Conservation (phyloP, 108 stramenopile species). For the Discostella stelligeroides region DNA sequence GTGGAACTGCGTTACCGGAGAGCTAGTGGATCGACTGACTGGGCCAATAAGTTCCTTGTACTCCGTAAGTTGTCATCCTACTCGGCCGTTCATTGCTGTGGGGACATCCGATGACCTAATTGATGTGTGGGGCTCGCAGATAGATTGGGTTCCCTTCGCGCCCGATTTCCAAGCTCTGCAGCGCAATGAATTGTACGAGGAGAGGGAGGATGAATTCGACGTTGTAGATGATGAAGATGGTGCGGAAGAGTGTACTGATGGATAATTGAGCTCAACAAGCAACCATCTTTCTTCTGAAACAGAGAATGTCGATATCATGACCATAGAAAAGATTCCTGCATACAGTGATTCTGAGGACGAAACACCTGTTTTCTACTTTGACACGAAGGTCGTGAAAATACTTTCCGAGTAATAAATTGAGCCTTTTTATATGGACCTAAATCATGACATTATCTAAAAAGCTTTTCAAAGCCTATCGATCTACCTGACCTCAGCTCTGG, state of each 20-base stretch:
- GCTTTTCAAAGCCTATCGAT: too few relatives aligned
- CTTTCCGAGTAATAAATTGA: constrained; percentile 15
- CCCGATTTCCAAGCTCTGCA: constrained; percentile 85
- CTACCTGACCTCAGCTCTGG: constrained; percentile 2
- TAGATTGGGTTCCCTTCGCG: constrained; percentile 85
- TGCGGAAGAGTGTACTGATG: constrained; percentile 20
- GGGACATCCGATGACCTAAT: constrained; percentile 79
- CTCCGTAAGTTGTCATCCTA: constrained; percentile 81
- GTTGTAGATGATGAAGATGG: constrained; percentile 42
- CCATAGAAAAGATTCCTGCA: constrained; percentile 58
- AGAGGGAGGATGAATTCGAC: constrained; percentile 84
- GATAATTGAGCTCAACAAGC: neutral
- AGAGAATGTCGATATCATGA: constrained; percentile 67
- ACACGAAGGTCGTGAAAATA: constrained; percentile 50
- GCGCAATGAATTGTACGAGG: constrained; percentile 74
- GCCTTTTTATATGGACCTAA: too few relatives aligned
- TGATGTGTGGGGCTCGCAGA: constrained; percentile 77
- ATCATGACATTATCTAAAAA: too few relatives aligned
- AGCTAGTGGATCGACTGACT: constrained; percentile 73
- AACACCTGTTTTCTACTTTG: constrained; percentile 68
- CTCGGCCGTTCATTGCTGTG: constrained; percentile 77
- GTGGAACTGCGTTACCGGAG: constrained; percentile 79
- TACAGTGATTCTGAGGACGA: constrained; percentile 81
- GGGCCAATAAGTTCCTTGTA: constrained; percentile 64
- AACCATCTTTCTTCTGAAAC: constrained; percentile 21